phyloP scores from a whole-genome alignment of 805 yeast genomes.

The Myxozyma udenii region DNA sequence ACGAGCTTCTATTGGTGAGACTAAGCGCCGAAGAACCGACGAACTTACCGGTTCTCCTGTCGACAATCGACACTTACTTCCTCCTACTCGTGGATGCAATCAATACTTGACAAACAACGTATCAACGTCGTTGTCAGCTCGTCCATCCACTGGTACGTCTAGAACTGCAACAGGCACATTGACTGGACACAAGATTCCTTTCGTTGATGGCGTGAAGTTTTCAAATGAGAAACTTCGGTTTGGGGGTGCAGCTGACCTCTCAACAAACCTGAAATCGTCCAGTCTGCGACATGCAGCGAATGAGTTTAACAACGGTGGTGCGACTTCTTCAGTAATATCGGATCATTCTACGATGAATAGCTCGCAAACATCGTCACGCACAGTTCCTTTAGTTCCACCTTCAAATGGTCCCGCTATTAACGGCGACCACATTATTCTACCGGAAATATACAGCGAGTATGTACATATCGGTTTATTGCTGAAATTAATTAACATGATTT shows the following conservation, averaged over 20 bases:
- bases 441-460: slow-evolving; percentile 37
- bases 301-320: too few species aligned
- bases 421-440: slow-evolving; percentile 33
- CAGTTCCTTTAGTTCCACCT: not conserved
- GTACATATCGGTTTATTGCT: slow-evolving; percentile 1
- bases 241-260: slow-evolving; percentile 21
- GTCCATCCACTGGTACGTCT: too few species aligned
- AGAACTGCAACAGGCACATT: slow-evolving; percentile 18
- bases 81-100: too few species aligned
- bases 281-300: too few species aligned
- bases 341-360: slow-evolving; percentile 1
- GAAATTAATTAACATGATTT: slow-evolving; percentile 7
- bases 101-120: too few species aligned
- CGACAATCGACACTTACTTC: too few species aligned
- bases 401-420: too few species aligned
- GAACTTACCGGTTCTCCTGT: slow-evolving; percentile 17
- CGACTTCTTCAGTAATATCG: too few species aligned
- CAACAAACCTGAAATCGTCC: too few species aligned
- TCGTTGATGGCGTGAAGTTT: slow-evolving; percentile 38
- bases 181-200: slow-evolving; percentile 27
- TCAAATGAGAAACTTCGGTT: slow-evolving; percentile 38
- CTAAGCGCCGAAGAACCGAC: slow-evolving; percentile 27
- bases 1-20: slow-evolving; percentile 11
- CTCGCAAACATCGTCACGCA: slow-evolving; percentile 6
- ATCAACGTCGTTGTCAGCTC: too few species aligned